Percentiles rank a stretch among this genome's conserved stretches.
Conservation (phyloP, 2,329 filamentous ascomycete genomes). For the Claviceps monticola region DNA sequence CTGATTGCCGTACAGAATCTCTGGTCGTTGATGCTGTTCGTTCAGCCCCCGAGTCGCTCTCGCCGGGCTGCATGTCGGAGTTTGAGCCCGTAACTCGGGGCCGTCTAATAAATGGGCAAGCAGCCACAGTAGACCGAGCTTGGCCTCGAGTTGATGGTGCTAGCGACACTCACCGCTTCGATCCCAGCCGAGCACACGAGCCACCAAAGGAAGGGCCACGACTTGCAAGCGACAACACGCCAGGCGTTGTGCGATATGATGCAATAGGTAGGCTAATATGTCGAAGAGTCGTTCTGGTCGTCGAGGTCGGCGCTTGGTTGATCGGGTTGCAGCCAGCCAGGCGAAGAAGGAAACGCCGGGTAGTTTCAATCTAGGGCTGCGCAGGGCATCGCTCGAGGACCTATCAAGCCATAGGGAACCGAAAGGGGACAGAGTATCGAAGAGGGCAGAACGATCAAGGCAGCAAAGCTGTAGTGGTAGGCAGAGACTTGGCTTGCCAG, state of each 20-base stretch:
- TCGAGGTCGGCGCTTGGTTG: neutral
- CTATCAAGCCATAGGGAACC: too few relatives aligned
- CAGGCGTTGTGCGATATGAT: neutral
- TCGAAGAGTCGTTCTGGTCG: neutral
- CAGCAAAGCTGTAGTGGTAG: neutral
- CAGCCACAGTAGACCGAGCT: neutral
- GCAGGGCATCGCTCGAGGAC: neutral
- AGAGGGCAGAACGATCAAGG: neutral
- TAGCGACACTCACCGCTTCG: neutral
- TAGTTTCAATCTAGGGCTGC: neutral
- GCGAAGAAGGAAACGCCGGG: neutral
- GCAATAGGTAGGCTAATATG: neutral
- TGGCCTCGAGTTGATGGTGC: neutral
- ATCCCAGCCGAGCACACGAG: neutral
- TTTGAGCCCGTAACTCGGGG: neutral
- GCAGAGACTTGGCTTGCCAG: neutral
- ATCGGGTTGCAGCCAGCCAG: neutral
- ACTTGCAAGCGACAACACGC: neutral
- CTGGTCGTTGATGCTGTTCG: conserved; percentile 29
- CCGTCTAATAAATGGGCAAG: neutral
- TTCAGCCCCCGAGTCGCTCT: conserved; percentile 25
- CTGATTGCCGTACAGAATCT: conserved; percentile 26
- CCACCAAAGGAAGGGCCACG: neutral
- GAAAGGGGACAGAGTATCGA: neutral
- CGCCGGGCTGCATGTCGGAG: conserved; percentile 27